Evolutionary conservation across 495 filamentous ascomycete genomes (phyloP).

Genomic region (Xylaria castorea): DNA sequence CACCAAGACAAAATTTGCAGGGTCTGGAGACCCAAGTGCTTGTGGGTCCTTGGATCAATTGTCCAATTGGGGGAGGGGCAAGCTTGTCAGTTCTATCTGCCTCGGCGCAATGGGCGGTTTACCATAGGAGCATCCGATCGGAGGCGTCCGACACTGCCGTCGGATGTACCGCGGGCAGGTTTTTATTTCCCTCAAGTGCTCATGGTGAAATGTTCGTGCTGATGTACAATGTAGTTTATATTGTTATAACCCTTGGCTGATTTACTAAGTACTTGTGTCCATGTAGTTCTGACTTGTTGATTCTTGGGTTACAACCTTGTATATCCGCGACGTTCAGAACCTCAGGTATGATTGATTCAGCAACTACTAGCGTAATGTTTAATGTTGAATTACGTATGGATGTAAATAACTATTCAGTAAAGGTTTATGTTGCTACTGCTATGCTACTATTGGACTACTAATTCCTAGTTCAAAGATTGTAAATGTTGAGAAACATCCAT

Average conservation of each 20-base stretch:
- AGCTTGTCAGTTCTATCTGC: conserved; percentile 7
- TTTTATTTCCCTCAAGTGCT: conserved; percentile 23
- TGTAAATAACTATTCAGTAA: no score
- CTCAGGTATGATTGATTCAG: no score
- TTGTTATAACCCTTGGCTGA: not conserved
- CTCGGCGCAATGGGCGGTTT: conserved; percentile 20
- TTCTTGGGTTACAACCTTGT: no score
- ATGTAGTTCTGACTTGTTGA: no score
- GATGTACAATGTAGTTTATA: not conserved
- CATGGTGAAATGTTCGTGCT: not conserved
- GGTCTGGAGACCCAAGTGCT: conserved; percentile 22
- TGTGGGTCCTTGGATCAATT: conserved; percentile 5
- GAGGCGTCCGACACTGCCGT: conserved; percentile 11
- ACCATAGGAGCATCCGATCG: conserved; percentile 21
- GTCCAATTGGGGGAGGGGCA: conserved; percentile 25
- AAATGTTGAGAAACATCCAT: no score
- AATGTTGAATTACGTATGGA: no score
- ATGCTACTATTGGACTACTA: no score
- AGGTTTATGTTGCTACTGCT: no score
- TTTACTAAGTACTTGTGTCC: no score
- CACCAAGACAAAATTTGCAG: conserved; percentile 22
- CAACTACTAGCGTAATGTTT: no score
- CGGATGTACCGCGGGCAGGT: conserved; percentile 10
- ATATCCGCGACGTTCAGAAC: no score
- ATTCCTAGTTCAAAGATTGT: no score